Evolutionary conservation across 2,329 filamentous ascomycete species (phyloP).

Genomic region (Pseudomassariella vexata): DNA sequence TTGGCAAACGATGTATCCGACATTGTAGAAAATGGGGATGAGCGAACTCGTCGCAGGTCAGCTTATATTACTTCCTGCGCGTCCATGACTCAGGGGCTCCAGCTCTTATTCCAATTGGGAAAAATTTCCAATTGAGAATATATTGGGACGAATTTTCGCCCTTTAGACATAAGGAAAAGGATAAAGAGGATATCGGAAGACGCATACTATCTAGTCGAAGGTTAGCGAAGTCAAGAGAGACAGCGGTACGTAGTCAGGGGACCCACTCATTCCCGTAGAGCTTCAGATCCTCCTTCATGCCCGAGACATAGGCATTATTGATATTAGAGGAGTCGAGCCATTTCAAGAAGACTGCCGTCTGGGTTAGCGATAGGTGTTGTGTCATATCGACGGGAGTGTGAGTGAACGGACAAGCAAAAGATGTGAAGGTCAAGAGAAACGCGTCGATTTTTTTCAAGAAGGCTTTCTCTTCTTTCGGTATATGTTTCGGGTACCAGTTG

Average conservation of each 20-base stretch:
- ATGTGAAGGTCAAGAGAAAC: conserved; percentile 29
- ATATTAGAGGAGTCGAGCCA: conserved; percentile 10
- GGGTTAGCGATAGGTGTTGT: not conserved
- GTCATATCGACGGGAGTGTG: not conserved
- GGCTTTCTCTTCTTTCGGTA: conserved; percentile 7
- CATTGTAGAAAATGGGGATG: conserved; percentile 11
- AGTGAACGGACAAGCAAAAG: conserved; percentile 22
- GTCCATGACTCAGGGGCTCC: too few relatives aligned
- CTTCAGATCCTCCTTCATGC: conserved; percentile 7
- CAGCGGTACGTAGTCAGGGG: too few relatives aligned
- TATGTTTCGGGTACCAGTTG: conserved; percentile 9
- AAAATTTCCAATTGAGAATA: too few relatives aligned
- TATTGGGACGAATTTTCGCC: too few relatives aligned
- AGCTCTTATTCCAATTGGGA: too few relatives aligned
- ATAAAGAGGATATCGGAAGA: too few relatives aligned
- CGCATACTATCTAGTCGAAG: too few relatives aligned
- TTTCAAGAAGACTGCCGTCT: conserved; percentile 22
- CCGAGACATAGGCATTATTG: conserved; percentile 6
- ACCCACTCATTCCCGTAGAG: conserved; percentile 6
- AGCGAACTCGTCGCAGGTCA: conserved; percentile 11
- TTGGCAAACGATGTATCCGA: conserved; percentile 12
- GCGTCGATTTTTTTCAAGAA: conserved; percentile 11
- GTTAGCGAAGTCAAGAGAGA: too few relatives aligned
- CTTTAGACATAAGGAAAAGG: too few relatives aligned
- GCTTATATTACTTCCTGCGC: conserved; percentile 1